These are phyloP conservation scores for Thalassiosira sp. DNA, from an alignment of 352 stramenopile genomes.

Conservation along the genomic window DNA sequence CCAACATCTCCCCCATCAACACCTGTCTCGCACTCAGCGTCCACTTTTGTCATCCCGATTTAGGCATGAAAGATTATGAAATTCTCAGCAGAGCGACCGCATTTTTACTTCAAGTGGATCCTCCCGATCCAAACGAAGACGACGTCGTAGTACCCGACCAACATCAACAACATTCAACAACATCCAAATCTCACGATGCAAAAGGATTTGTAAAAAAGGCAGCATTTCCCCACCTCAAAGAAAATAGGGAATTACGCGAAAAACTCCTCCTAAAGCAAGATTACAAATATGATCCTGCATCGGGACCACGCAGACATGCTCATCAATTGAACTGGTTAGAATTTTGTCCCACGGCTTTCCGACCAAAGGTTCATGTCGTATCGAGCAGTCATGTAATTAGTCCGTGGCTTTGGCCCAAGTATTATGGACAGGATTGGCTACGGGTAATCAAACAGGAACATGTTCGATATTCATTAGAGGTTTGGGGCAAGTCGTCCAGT, in stretches of 20 bases:
- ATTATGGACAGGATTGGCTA: constrained; percentile 81
- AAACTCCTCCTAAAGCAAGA: constrained; percentile 52
- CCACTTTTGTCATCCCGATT: constrained; percentile 75
- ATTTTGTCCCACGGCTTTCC: constrained; percentile 70
- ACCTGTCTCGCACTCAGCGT: constrained; percentile 75
- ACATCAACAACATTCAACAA: constrained; percentile 1
- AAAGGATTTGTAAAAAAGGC: constrained; percentile 30
- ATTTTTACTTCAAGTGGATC: constrained; percentile 78
- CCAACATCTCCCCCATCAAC: constrained; percentile 35
- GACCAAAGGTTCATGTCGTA: constrained; percentile 72
- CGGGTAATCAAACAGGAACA: constrained; percentile 65
- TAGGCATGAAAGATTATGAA: constrained; percentile 83
- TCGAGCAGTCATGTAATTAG: constrained; percentile 74
- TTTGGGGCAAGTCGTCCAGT: constrained; percentile 18
- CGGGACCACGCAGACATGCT: constrained; percentile 36
- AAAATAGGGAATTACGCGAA: constrained; percentile 54
- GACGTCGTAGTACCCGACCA: constrained; percentile 8
- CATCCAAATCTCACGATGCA: constrained; percentile 8
- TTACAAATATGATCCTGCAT: constrained; percentile 62
- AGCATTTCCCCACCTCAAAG: constrained; percentile 60
- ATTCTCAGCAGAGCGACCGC: constrained; percentile 74
- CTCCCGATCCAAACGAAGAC: constrained; percentile 30
- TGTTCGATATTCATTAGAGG: constrained; percentile 54
- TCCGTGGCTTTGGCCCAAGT: constrained; percentile 81
- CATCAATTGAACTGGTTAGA: constrained; percentile 79